Base-by-base conservation (phyloP, 1,139 yeast species). In the Scheffersomyces insectosa region DNA sequence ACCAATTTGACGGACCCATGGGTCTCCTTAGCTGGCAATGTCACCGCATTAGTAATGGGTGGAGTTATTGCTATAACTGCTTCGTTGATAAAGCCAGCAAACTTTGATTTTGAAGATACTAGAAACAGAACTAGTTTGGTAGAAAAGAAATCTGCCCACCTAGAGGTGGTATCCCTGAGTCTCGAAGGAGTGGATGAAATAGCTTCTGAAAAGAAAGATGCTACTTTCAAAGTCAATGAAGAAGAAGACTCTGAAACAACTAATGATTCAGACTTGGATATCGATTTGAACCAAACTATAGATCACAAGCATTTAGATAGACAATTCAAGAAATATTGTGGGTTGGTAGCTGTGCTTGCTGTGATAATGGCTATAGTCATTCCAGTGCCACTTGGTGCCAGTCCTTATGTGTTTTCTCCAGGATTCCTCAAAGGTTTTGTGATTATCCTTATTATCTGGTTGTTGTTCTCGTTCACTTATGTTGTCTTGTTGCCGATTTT, bases 71-170 rank as follows among this genome's bases (percentile, higher is more conserved):
- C 72, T 1, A 47, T 65, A 14, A 54, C 48, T 2, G 41, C 54
- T 6, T 64, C 72, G 0, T 51, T 61, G 39, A 56, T 69, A 27
- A 59, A 58, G 53, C 75, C 75, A 10, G 71, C 67, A 12, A 57
- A 67, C 42, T 70, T 68, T 49, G 69, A 68, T 44, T 70, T 64
- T 32, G 49, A 44, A 25, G 28, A 20, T 15, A 69, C 73, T 1
- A 57, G 73, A 51, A 66, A 67, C 45, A 57, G 60, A 44, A 65
- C 71, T 2, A 56, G 65, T 38, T 52, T 68, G 40, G 43, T 47
- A 5, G 23, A 5, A 5, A 23, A 16, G 3, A 11, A 30, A 12
- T 16, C 13, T 5, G 6, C 23, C 8, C 12, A 20, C 11, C 3
- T 47, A 5, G 23, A 9, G 8, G 25, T n/a, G 5, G 10, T n/a